Percentiles rank a stretch among this genome's conserved stretches.
Evolutionary conservation across 1,139 yeast species (phyloP).

Genomic region (Yamadazyma pseudoaaseri): DNA sequence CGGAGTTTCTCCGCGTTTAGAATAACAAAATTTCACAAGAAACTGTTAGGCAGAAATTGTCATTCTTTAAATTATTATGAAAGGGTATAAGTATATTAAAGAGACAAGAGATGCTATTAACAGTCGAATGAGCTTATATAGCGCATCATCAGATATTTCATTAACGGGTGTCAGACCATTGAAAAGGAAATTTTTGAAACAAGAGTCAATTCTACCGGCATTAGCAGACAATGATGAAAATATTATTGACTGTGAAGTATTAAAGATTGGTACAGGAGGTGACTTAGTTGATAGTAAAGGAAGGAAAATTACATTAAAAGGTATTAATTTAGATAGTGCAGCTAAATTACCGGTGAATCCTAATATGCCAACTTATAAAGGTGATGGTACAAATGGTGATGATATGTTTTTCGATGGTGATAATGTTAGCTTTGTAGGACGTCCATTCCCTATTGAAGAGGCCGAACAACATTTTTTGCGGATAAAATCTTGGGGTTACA

Average conservation of each 20-base stretch:
- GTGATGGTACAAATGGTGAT: constrained; percentile 40
- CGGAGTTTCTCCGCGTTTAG: constrained; percentile 10
- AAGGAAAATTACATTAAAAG: constrained; percentile 64
- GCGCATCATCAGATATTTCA: constrained; percentile 24
- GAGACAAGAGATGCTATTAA: constrained; percentile 31
- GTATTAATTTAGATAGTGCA: constrained; percentile 80
- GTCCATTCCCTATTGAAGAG: constrained; percentile 76
- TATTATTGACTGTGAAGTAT: constrained; percentile 31
- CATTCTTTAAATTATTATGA: too few relatives aligned
- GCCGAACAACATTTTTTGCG: constrained; percentile 68
- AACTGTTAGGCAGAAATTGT: too few relatives aligned
- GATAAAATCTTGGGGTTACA: constrained; percentile 79
- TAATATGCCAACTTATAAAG: constrained; percentile 49
- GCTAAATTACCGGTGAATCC: constrained; percentile 71
- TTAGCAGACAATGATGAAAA: constrained; percentile 8
- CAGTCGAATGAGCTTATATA: constrained; percentile 32
- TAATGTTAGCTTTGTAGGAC: constrained; percentile 71
- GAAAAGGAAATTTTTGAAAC: constrained; percentile 20
- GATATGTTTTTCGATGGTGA: constrained; percentile 67
- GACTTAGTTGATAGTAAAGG: constrained; percentile 61
- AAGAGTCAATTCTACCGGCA: constrained; percentile 18
- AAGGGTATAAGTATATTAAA: constrained; percentile 17
- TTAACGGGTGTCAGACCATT: constrained; percentile 30
- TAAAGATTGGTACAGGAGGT: constrained; percentile 45
- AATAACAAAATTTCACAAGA: constrained; percentile 9